Evolutionary conservation across 192 early-diverging fungal genomes (phyloP).

Genomic region (Dimargaris cristalligena): DNA sequence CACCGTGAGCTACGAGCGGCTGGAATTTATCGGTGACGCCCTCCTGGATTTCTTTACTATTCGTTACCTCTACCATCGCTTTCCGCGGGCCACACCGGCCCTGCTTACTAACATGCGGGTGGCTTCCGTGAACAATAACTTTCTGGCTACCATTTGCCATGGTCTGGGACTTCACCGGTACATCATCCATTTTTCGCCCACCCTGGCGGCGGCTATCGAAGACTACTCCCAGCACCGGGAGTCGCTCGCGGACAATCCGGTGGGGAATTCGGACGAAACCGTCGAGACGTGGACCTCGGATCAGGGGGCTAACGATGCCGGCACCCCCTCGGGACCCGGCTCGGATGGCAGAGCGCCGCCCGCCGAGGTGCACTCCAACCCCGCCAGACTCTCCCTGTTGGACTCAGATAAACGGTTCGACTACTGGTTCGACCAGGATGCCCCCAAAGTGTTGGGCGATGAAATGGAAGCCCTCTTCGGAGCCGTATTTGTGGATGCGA

Average conservation of each 20-base stretch:
- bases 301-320: background rate
- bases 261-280: background rate
- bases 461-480: slow-evolving; percentile 78
- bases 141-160: slow-evolving; percentile 55
- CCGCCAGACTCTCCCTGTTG: no score
- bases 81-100: slow-evolving; percentile 50
- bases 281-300: slow-evolving; percentile 9
- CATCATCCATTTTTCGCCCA: slow-evolving; percentile 42
- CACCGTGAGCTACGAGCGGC: slow-evolving; percentile 58
- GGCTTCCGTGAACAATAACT: slow-evolving; percentile 70
- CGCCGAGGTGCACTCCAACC: slow-evolving; percentile 1
- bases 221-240: slow-evolving; percentile 35
- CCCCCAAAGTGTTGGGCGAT: slow-evolving; percentile 84
- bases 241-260: slow-evolving; percentile 15
- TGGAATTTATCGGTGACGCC: slow-evolving; percentile 78
- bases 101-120: slow-evolving; percentile 70
- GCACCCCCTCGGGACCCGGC: background rate
- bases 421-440: slow-evolving; percentile 58
- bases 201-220: slow-evolving; percentile 36
- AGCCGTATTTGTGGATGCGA: slow-evolving; percentile 70
- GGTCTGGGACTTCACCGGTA: slow-evolving; percentile 42
- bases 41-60: slow-evolving; percentile 68
- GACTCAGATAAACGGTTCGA: slow-evolving; percentile 25
- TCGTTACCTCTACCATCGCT: slow-evolving; percentile 49
- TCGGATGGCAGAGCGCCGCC: slow-evolving; percentile 1